Conservation (phyloP, 495 filamentous ascomycete species). For the Talaromyces proteolyticus region DNA sequence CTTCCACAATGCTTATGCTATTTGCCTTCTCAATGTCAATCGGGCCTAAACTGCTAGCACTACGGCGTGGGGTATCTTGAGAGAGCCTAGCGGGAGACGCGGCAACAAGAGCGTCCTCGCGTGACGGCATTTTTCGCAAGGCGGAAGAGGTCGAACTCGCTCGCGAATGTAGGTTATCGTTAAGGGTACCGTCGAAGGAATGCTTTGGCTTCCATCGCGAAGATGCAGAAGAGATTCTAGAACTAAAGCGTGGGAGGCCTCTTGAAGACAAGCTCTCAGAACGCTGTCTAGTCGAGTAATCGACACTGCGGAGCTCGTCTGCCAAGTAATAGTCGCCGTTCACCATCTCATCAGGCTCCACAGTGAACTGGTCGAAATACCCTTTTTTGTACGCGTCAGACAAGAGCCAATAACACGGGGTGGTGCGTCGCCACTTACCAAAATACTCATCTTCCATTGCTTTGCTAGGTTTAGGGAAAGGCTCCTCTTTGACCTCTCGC, state of each 20-base stretch:
- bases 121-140: constrained; percentile 48
- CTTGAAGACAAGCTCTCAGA: constrained; percentile 60
- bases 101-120: constrained; percentile 51
- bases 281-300: constrained; percentile 52
- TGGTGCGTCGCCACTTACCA: constrained; percentile 20
- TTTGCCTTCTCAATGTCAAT: constrained; percentile 58
- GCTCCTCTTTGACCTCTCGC: constrained; percentile 50
- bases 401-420: not conserved
- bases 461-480: constrained; percentile 32
- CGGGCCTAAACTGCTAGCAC: constrained; percentile 34
- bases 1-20: constrained; percentile 43
- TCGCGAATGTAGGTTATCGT: constrained; percentile 34
- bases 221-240: constrained; percentile 67
- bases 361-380: constrained; percentile 3
- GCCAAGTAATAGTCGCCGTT: constrained; percentile 55
- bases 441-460: constrained; percentile 41
- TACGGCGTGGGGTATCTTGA: constrained; percentile 51
- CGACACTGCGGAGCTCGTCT: constrained; percentile 34
- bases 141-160: constrained; percentile 67
- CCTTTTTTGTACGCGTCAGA: not conserved
- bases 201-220: constrained; percentile 58
- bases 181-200: constrained; percentile 36
- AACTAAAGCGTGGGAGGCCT: constrained; percentile 61
- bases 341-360: constrained; percentile 2
- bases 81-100: constrained; percentile 62